Base-by-base conservation (phyloP, 1,284 basidiomycete species). In the Volvariella volvacea region DNA sequence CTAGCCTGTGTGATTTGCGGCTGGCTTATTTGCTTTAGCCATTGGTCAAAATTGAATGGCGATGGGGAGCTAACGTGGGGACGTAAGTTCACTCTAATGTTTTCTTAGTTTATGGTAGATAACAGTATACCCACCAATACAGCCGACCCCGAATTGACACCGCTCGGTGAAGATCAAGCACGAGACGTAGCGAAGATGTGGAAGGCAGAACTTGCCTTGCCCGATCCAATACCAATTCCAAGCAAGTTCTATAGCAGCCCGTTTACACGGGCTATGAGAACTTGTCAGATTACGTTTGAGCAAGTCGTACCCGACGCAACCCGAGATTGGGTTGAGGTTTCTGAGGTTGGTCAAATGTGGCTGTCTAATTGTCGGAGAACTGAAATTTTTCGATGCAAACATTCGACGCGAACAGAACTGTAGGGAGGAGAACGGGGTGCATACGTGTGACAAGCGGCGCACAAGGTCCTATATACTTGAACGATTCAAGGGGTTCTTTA, bases 31-130 rank as follows among this genome's bases (percentile, higher is more conserved):
- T 25, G 9, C 30, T 14, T 19, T 48, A 80, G 82, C 10, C 62
- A 86, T 52, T 92, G 82, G 81, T 75, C 87, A 0, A 79, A 75
- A 53, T 57, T 84, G 16, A 66, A 83, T 39, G 80, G 80, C 0
- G 86, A 94, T 53, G 84, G 70, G 9, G 74, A 84, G 44, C 65
- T 91, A 8, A 70, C 67, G 1, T 92, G 90, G 89, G 89, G 88
- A 25, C 88, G 83, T 82, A 56, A 55, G 82, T 76, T 15, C 31
- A 38, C 37, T 44, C 14, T 32, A n/a, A n/a, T n/a, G n/a, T n/a
- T n/a, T n/a, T n/a, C n/a, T n/a, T n/a, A n/a, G n/a, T n/a, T n/a
- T n/a, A n/a, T n/a, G n/a, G n/a, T n/a, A n/a, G n/a, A n/a, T n/a
- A n/a, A n/a, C n/a, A n/a, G n/a, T n/a, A n/a, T n/a, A n/a, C n/a